phyloP scores from a whole-genome alignment of 2,329 filamentous ascomycete species.

The Penicillium sp. region DNA sequence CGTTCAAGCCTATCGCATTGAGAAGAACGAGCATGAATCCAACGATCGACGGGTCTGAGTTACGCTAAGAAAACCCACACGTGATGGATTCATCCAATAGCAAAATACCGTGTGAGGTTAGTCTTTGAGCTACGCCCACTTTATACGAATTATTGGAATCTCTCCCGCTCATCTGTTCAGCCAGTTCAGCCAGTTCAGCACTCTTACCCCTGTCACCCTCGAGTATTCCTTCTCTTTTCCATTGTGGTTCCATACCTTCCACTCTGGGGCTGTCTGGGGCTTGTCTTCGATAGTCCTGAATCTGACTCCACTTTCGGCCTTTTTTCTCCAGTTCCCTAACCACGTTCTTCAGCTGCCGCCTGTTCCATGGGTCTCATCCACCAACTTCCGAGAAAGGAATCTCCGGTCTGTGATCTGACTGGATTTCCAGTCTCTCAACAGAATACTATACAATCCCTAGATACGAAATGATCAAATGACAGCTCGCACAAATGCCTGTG shows the following conservation, averaged over 20 bases:
- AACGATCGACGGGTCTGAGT: constrained; percentile 10
- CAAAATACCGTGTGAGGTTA: neutral
- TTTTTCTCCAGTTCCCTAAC: neutral
- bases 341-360: neutral
- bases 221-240: constrained; percentile 5
- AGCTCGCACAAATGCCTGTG: neutral
- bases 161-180: neutral
- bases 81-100: neutral
- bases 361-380: neutral
- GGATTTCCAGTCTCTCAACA: neutral
- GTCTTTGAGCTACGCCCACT: constrained; percentile 12
- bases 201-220: neutral
- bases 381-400: neutral
- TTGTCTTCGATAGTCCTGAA: neutral
- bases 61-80: neutral
- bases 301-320: neutral
- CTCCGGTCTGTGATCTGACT: neutral
- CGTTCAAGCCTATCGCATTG: constrained; percentile 10
- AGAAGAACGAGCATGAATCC: constrained; percentile 1
- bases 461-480: neutral
- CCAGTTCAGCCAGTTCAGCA: no score
- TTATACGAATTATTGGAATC: constrained; percentile 11
- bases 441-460: no score
- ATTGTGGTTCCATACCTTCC: constrained; percentile 1
- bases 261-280: neutral